Evolutionary conservation across 192 early-diverging fungal species (phyloP), one percentile per base, ranked within the genome.

Genomic region (Allomyces macrogynus): DNA sequence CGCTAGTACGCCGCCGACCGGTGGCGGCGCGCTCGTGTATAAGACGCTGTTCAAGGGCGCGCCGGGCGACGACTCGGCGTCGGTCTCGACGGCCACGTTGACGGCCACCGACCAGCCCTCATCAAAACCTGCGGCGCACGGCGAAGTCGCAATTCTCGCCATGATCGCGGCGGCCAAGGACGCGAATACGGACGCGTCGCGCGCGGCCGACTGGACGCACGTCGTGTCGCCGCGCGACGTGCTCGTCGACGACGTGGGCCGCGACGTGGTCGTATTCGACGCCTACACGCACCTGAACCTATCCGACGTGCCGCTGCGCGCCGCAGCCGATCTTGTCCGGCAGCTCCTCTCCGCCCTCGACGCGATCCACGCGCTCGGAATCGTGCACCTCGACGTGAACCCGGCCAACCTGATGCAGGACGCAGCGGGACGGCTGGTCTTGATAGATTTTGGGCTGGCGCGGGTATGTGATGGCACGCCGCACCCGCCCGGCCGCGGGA

Each of bases 361-460:
- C 14, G 81, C 77, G 24, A 66, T 87, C 32, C 87, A 89, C 65
- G 67, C 63, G 43, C 72, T 78, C 32, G 76, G 80, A 54, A 81
- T 87, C 63, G 79, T 78, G 40, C 87, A 89, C 68, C 67, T 85
- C 63, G 85, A 86, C 70, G 77, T 89, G 27, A 82, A 81, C 49
- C 77, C 80, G 3, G 75, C 82, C 18, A 83, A 84, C 67, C 63
- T 87, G 49, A 80, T 85, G 82, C 66, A 75, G 14, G 82, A 86
- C 65, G 67, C 72, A 3, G 72, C 71, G n/a, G 75, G 75, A 54
- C 71, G 77, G 63, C 67, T 87, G 16, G 77, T 83, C 65, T 73
- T 89, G 61, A 89, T 89, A 24, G 87, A 89, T 69, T 87, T 86
- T 75, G 87, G 87, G 8, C 75, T 89, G 23, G 83, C 87, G 7